These are phyloP conservation scores for Leccinum griseonigrum DNA, from an alignment of 1,284 basidiomycete species.

Conservation along the genomic window DNA sequence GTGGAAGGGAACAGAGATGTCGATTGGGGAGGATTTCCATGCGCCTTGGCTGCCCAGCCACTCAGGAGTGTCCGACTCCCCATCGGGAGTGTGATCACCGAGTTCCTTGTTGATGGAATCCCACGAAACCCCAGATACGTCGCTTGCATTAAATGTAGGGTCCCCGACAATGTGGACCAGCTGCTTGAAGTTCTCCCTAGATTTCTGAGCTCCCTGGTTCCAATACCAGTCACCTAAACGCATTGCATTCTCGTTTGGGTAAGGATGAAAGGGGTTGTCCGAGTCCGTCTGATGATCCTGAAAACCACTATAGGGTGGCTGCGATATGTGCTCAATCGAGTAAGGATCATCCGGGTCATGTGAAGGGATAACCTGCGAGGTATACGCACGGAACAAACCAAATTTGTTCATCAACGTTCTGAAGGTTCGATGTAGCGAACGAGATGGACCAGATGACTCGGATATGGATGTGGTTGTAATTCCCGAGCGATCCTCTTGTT, in stretches of 20 bases:
- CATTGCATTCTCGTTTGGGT: slow-evolving; percentile 7
- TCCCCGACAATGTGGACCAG: neutral
- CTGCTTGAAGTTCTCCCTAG: neutral
- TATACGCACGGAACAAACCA: slow-evolving; percentile 3
- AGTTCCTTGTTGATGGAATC: neutral
- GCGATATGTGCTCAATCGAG: neutral
- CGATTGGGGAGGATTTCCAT: neutral
- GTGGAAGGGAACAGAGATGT: neutral
- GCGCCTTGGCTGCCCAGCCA: neutral
- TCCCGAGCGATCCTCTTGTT: neutral
- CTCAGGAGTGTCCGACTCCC: neutral
- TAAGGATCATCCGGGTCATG: slow-evolving; percentile 3
- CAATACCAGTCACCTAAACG: neutral
- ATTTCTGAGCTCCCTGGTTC: slow-evolving; percentile 1
- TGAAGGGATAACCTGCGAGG: neutral
- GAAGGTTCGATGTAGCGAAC: neutral
- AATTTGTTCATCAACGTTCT: slow-evolving; percentile 1
- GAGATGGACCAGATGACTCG: neutral
- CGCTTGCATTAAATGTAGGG: neutral
- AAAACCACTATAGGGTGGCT: neutral
- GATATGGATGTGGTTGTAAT: neutral
- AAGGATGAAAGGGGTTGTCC: slow-evolving; percentile 2
- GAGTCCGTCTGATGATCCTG: neutral
- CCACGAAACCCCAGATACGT: neutral
- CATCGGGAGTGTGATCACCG: neutral